phyloP scores from a whole-genome alignment of 305 asterid genomes.

The Fraxinus sp. region DNA sequence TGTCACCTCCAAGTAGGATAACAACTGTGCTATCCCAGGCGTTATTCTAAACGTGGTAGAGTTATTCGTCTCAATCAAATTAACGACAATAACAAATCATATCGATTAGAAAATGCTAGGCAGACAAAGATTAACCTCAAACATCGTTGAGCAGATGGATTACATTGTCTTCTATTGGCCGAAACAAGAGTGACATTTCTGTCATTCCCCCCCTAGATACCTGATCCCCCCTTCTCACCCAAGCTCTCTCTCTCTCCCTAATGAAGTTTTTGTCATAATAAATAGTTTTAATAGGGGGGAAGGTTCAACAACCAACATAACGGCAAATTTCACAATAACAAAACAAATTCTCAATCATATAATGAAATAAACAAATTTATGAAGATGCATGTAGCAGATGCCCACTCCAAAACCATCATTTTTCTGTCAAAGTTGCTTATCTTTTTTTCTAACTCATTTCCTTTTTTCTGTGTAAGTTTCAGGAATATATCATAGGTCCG shows the following conservation, averaged over 20 bases:
- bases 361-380: background rate
- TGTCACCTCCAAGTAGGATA: slow-evolving; percentile 3
- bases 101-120: background rate
- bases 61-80: background rate
- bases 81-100: background rate
- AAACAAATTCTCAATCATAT: background rate
- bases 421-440: background rate
- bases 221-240: background rate
- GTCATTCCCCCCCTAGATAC: background rate
- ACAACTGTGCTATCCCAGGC: too few species aligned
- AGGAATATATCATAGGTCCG: background rate
- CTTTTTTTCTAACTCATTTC: background rate
- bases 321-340: background rate
- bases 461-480: background rate
- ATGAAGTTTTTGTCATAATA: background rate
- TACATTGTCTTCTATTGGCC: background rate
- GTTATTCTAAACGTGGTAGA: background rate
- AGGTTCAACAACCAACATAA: background rate
- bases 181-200: background rate
- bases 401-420: background rate
- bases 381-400: background rate
- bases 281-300: background rate
- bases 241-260: background rate
- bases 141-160: background rate
- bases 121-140: background rate